Percentiles rank a stretch among this genome's conserved stretches.
Conservation (phyloP, 345 rosid species). For the Ricinus communis region DNA sequence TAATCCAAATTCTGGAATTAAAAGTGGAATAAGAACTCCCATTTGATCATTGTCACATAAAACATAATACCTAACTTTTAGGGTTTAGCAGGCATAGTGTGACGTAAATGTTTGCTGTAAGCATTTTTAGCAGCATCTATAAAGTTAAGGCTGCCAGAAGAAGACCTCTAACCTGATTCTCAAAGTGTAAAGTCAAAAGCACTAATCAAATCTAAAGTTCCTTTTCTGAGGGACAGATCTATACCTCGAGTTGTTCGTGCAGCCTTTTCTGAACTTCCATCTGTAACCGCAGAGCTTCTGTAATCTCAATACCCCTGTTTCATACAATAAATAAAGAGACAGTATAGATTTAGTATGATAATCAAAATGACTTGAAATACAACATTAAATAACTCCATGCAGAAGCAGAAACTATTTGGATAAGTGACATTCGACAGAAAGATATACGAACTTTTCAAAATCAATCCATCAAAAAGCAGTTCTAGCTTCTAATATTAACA, state of each 20-base stretch:
- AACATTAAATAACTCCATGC: background rate
- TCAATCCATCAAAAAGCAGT: background rate
- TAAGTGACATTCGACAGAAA: background rate
- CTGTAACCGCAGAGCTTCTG: constrained; percentile 86
- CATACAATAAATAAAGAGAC: constrained; percentile 14
- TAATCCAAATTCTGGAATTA: background rate
- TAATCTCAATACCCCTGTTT: constrained; percentile 66
- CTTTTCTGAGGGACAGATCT: constrained; percentile 13
- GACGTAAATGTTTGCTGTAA: background rate
- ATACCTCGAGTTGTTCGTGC: constrained; percentile 97
- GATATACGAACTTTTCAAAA: background rate
- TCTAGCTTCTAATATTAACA: constrained; percentile 9
- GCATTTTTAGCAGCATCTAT: background rate
- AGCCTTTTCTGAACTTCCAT: constrained; percentile 88
- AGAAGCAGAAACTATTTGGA: constrained; percentile 6
- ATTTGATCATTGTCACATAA: background rate
- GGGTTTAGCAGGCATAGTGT: no score
- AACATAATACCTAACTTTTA: background rate
- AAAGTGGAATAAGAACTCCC: background rate
- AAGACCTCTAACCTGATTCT: background rate
- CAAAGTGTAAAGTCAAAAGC: background rate
- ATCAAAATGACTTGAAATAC: constrained; percentile 2
- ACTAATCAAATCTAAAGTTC: constrained; percentile 4
- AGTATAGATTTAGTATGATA: constrained; percentile 1
- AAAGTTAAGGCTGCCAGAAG: background rate